Base-by-base conservation (phyloP, 176 grass and related monocot genomes). In the Typha latifolia region DNA sequence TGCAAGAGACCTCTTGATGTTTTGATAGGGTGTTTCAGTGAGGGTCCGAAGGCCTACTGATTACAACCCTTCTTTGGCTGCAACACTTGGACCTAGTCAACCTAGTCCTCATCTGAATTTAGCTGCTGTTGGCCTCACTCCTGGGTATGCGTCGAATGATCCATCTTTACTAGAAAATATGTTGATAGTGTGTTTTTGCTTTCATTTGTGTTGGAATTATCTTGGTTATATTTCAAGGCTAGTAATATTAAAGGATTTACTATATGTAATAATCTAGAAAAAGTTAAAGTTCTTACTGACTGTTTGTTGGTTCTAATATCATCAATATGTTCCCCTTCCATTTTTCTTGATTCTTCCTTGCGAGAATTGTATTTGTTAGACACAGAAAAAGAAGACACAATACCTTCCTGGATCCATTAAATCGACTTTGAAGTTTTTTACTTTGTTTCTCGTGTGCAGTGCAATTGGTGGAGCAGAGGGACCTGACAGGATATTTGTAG, bases 1-100 rank as follows among this genome's bases (percentile, higher is more conserved):
- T 70, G 14, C 19, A 4, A 14, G 26, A 20, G 53, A 13, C 13
- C 6, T n/a, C 50, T 67, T 66, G 32, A n/a, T 23, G 61, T 47
- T 32, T 67, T 76, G 64, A 67, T 67, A 76, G 73, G 73, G 73
- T 48, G 73, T 76, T 67, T 23, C 73, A 61, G 73, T 76, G 73
- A 76, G 65, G 59, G 73, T 76, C 48, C 73, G 73, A 67, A 76
- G 73, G 34, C 73, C 73, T 14, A 76, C 73, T 12, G 73, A 76
- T 32, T 76, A 76, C 14, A 76, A 76, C 16, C 63, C 73, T 76
- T 76, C 73, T 14, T 76, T 76, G 63, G 73, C 73, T 19, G 73
- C 73, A 59, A 47, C 51, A 20, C 73, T 76, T 67, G 73, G 73
- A 59, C 73, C 73, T 8, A 76, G 73, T 50, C 73, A 76, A 47